phyloP scores from a whole-genome alignment of 805 yeast genomes.

The Wickerhamia fluorescens region DNA sequence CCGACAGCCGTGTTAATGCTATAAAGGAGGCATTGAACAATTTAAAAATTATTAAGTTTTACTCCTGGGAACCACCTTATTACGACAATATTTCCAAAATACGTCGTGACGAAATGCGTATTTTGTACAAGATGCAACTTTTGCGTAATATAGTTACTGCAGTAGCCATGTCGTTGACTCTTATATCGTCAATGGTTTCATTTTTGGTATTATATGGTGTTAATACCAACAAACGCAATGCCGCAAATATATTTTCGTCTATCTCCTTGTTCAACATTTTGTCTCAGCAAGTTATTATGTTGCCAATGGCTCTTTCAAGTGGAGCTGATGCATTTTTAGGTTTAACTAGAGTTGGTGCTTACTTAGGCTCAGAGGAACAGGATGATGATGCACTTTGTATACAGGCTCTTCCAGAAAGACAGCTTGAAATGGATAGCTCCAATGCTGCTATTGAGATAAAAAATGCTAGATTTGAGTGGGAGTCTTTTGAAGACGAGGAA shows the following conservation, averaged over 20 bases:
- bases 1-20: slow-evolving; percentile 70
- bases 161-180: slow-evolving; percentile 58
- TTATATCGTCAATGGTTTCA: slow-evolving; percentile 60
- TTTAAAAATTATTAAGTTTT: slow-evolving; percentile 77
- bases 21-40: slow-evolving; percentile 75
- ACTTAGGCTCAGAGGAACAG: slow-evolving; percentile 40
- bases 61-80: slow-evolving; percentile 89
- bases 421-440: slow-evolving; percentile 16
- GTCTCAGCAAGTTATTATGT: slow-evolving; percentile 54
- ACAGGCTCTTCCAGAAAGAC: slow-evolving; percentile 17
- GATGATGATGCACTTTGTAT: slow-evolving; percentile 25
- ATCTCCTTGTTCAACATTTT: slow-evolving; percentile 59
- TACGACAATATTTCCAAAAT: slow-evolving; percentile 44
- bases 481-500: slow-evolving; percentile 18
- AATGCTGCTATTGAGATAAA: slow-evolving; percentile 41
- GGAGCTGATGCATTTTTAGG: slow-evolving; percentile 64
- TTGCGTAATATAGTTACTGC: slow-evolving; percentile 58
- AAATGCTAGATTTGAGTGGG: slow-evolving; percentile 66
- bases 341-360: slow-evolving; percentile 47
- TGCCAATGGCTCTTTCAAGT: slow-evolving; percentile 65
- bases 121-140: slow-evolving; percentile 57
- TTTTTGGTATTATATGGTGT: slow-evolving; percentile 33
- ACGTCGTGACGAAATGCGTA: slow-evolving; percentile 55
- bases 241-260: slow-evolving; percentile 66
- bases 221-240: slow-evolving; percentile 28